These are phyloP conservation scores for Pisolithus thermaeus DNA, from an alignment of 1,284 basidiomycete genomes.

Conservation along the genomic window DNA sequence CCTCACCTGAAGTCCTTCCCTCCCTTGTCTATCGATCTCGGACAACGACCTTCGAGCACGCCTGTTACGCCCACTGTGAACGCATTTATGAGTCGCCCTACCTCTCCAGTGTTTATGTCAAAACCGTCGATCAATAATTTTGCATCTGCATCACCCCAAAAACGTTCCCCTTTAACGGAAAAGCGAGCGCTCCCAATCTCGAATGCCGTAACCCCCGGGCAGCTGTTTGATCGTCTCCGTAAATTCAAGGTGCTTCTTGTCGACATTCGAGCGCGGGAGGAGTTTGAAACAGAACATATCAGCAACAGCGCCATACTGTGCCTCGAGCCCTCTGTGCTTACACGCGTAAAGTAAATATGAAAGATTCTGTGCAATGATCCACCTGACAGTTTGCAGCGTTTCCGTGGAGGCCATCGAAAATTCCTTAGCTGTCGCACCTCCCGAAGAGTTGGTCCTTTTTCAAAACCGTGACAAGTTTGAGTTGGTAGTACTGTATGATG, in stretches of 20 bases:
- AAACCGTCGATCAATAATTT: constrained; percentile 21
- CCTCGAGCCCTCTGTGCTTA: constrained; percentile 77
- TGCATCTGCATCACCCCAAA: constrained; percentile 15
- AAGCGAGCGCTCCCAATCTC: constrained; percentile 42
- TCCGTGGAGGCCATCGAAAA: constrained; percentile 68
- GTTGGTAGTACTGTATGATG: constrained; percentile 86
- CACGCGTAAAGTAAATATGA: constrained; percentile 57
- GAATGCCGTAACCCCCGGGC: constrained; percentile 56
- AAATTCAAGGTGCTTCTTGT: constrained; percentile 65
- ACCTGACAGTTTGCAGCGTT: constrained; percentile 43
- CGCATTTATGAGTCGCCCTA: constrained; percentile 53
- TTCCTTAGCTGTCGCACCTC: constrained; percentile 67
- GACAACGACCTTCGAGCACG: constrained; percentile 63
- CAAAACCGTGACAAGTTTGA: constrained; percentile 83
- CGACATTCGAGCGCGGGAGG: constrained; percentile 75
- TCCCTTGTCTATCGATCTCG: constrained; percentile 48
- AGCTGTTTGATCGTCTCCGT: constrained; percentile 56
- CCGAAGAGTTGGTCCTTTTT: constrained; percentile 69
- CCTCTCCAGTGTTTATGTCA: constrained; percentile 34
- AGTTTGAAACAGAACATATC: constrained; percentile 75
- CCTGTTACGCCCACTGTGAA: constrained; percentile 57
- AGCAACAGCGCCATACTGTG: constrained; percentile 70
- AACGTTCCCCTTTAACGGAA: constrained; percentile 26
- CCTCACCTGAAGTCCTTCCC: constrained; percentile 37
- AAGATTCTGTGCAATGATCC: background rate